These are phyloP conservation scores for Blastobotrys proliferans DNA, from an alignment of 1,139 yeast species.

Conservation along the genomic window DNA sequence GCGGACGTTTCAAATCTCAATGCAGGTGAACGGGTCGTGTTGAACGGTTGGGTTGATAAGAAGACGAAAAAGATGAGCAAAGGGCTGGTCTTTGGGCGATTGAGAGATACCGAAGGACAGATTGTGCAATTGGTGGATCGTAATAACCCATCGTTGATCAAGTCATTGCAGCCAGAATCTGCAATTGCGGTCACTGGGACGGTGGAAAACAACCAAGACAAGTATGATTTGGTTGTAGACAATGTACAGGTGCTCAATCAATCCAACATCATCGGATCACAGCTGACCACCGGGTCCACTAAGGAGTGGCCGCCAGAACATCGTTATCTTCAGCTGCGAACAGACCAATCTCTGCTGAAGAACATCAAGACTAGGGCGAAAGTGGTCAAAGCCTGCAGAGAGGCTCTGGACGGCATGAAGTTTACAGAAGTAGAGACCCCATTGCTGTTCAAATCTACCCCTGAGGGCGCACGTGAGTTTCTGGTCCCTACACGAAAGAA, in stretches of 20 bases:
- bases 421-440: conserved; percentile 94
- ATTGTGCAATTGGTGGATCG: conserved; percentile 59
- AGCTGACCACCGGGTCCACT: conserved; percentile 53
- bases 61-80: conserved; percentile 66
- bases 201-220: conserved; percentile 32
- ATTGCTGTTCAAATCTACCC: conserved; percentile 85
- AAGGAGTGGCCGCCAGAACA: conserved; percentile 67
- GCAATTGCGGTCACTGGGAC: conserved; percentile 67
- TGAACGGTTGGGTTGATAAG: conserved; percentile 79
- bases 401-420: conserved; percentile 40
- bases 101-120: conserved; percentile 71
- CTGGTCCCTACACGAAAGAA: conserved; percentile 79
- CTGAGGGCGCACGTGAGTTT: conserved; percentile 97
- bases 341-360: conserved; percentile 50
- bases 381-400: conserved; percentile 54
- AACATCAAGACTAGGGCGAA: conserved; percentile 59
- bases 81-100: conserved; percentile 57
- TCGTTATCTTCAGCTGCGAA: conserved; percentile 73
- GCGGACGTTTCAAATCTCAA: conserved; percentile 5
- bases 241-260: conserved; percentile 56
- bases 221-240: conserved; percentile 54
- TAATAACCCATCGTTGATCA: conserved; percentile 45
- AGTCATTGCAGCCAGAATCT: conserved; percentile 62
- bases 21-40: conserved; percentile 18
- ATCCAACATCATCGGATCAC: conserved; percentile 67